Evolutionary conservation across 805 yeast species (phyloP).

Genomic region (Teunomyces barrocoloradensis): DNA sequence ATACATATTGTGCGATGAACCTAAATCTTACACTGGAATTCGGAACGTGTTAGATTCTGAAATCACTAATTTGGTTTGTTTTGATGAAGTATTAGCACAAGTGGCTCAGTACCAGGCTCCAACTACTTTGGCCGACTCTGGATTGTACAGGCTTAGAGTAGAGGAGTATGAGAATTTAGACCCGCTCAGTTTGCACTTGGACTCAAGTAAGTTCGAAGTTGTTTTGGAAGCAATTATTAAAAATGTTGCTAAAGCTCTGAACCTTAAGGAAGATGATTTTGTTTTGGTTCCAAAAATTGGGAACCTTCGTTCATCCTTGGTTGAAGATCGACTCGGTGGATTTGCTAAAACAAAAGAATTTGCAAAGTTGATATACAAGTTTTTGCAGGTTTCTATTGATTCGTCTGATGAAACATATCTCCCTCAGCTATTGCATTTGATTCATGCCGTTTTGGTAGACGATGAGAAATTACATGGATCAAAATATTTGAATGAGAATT

Average conservation of each 20-base stretch:
- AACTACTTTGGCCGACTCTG: conserved; percentile 52
- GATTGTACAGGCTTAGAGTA: conserved; percentile 66
- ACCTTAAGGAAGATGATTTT: conserved; percentile 38
- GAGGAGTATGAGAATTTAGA: conserved; percentile 56
- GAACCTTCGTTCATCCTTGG: conserved; percentile 29
- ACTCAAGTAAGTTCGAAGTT: conserved; percentile 49
- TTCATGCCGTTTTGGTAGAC: conserved; percentile 63
- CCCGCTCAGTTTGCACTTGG: conserved; percentile 51
- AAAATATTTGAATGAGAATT: conserved; percentile 40
- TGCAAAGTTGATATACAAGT: conserved; percentile 56
- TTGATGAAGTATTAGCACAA: conserved; percentile 55
- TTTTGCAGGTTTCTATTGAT: conserved; percentile 53
- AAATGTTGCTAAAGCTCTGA: conserved; percentile 38
- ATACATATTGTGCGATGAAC: conserved; percentile 50
- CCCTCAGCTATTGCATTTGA: conserved; percentile 60
- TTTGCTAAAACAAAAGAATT: conserved; percentile 52
- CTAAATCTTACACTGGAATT: conserved; percentile 54
- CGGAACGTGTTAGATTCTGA: conserved; percentile 24
- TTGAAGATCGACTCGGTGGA: conserved; percentile 41
- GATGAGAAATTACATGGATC: conserved; percentile 42
- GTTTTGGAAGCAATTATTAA: conserved; percentile 47
- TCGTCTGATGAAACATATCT: conserved; percentile 52
- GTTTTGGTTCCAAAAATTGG: conserved; percentile 48
- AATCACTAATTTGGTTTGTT: conserved; percentile 33
- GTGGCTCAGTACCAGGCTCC: conserved; percentile 67